phyloP scores from a whole-genome alignment of 208 protist species.

The Entamoeba invadens region DNA sequence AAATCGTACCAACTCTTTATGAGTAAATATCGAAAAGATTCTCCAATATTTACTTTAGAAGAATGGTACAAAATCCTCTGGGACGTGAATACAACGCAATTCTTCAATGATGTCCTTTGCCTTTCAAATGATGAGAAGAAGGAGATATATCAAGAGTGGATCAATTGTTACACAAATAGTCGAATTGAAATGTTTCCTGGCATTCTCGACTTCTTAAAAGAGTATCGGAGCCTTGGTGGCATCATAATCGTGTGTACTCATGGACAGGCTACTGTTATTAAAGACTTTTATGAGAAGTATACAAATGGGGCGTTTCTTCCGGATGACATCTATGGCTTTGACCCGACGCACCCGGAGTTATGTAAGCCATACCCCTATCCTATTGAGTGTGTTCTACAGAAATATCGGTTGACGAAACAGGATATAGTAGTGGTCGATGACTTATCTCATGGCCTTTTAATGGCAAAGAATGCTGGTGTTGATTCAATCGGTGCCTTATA shows the following conservation, averaged over 20 bases:
- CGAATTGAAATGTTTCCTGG: neutral
- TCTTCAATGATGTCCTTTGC: neutral
- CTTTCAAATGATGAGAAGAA: neutral
- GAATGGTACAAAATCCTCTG: neutral
- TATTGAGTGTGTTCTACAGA: neutral
- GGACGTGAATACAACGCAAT: neutral
- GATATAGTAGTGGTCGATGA: neutral
- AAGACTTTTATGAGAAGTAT: neutral
- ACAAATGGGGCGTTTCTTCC: neutral
- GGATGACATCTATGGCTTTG: neutral
- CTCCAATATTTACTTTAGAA: neutral
- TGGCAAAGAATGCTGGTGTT: neutral
- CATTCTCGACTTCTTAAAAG: neutral
- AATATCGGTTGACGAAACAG: neutral
- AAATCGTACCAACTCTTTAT: neutral
- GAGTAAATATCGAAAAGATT: neutral
- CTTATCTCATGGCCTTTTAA: neutral
- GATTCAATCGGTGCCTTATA: neutral
- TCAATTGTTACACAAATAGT: neutral
- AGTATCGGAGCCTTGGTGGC: neutral
- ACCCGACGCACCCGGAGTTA: neutral
- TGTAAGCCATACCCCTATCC: neutral
- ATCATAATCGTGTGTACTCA: neutral
- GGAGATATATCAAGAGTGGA: neutral
- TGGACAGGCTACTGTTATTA: neutral